Evolutionary conservation across 192 early-diverging fungal genomes (phyloP), one percentile per base, ranked within the genome.

Genomic region (Linnemannia exigua): DNA sequence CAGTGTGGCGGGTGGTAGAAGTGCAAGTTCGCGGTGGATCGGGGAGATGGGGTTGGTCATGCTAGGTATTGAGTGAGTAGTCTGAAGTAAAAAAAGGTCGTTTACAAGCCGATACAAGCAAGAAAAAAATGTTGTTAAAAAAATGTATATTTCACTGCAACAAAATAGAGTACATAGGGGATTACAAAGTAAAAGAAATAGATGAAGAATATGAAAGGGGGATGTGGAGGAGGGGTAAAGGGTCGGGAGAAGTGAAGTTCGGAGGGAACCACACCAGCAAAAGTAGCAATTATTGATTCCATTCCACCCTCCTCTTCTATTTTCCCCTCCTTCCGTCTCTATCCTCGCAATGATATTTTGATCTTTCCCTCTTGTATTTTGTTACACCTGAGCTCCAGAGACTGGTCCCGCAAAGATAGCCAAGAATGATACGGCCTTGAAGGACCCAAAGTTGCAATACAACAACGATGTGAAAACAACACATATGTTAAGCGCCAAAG

Each of bases 1-100:
- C 33, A 79, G 11, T 3, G 12, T 70, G 5, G 74, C 77, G 28
- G 69, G 54, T 25, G 82, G 77, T 2, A 79, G 48, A 15, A 79
- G 69, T 33, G 73, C 31, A n/a, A 58, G 38, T 14, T 19, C 12
- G 31, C 14, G 66, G 7, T 19, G 72, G 22, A 22, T 0, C 16
- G n/a, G 19, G 11, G 58, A n/a, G 70, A 63, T 31, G 5, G 46
- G 12, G 50, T 16, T 66, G 15, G 12, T 35, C n/a, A 7, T 7
- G 22, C 67, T 48, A 12, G 54, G n/a, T n/a, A 9, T 36, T 19
- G 2, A 0, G 28, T 77, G 44, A 67, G 44, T 28, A 33, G 11
- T 25, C 58, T 63, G 58, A 33, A 3, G 28, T 25, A 3, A 63
- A 31, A 14, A 63, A 63, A 3, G 28, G 2, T 2, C 25, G 28